phyloP scores from a whole-genome alignment of 1,284 basidiomycete species.

The Ustilago crameri region DNA sequence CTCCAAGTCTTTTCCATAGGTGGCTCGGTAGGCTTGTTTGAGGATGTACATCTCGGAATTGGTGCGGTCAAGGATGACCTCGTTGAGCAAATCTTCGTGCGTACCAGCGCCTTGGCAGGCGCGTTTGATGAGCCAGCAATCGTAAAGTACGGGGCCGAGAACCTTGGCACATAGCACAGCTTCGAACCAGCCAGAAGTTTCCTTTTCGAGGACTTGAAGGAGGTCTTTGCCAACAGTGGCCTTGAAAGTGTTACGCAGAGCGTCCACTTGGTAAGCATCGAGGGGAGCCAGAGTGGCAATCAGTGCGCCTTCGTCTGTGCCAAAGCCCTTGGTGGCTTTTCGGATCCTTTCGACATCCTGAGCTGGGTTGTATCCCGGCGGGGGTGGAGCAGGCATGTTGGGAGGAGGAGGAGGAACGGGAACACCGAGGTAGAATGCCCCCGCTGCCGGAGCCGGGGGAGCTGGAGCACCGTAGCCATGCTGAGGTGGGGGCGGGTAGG shows the following conservation, averaged over 20 bases:
- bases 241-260: conserved; percentile 59
- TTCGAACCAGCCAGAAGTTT: conserved; percentile 65
- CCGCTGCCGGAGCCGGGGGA: conserved; percentile 17
- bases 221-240: conserved; percentile 63
- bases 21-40: conserved; percentile 61
- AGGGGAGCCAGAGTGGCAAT: conserved; percentile 58
- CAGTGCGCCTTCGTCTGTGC: conserved; percentile 58
- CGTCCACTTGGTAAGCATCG: conserved; percentile 61
- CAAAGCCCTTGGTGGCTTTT: conserved; percentile 67
- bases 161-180: conserved; percentile 54
- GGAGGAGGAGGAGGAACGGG: conserved; percentile 61
- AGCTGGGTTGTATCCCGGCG: conserved; percentile 59
- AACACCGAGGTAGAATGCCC: conserved; percentile 56
- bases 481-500: conserved; percentile 16
- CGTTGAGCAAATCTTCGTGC: conserved; percentile 66
- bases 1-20: conserved; percentile 60
- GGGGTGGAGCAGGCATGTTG: conserved; percentile 49
- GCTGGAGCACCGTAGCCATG: conserved; percentile 50
- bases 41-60: conserved; percentile 64
- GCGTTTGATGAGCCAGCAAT: conserved; percentile 63
- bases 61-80: conserved; percentile 61
- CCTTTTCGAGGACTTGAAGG: conserved; percentile 60
- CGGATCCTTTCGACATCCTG: conserved; percentile 61
- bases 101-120: conserved; percentile 65
- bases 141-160: conserved; percentile 61